Conservation (phyloP, 139 green algal species). For the Nannochloris sp. region DNA sequence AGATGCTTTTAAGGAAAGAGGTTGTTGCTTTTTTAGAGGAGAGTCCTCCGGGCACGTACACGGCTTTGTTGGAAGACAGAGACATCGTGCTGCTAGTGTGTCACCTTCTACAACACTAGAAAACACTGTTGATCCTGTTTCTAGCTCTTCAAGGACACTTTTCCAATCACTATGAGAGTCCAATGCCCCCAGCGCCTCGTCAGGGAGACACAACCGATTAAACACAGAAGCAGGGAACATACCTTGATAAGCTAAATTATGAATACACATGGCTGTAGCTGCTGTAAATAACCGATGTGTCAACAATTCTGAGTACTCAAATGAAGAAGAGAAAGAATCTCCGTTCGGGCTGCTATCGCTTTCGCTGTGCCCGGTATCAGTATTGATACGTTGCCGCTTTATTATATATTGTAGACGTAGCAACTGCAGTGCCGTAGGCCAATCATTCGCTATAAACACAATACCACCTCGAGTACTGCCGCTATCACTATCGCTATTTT, state of each 20-base stretch:
- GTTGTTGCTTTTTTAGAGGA: no score
- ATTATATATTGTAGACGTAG: constrained; percentile 28
- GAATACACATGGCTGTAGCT: constrained; percentile 31
- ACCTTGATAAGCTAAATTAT: constrained; percentile 43
- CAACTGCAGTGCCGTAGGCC: constrained; percentile 29
- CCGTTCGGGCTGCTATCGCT: neutral
- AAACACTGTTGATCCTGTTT: no score
- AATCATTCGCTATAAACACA: constrained; percentile 45
- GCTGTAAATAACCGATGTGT: constrained; percentile 5
- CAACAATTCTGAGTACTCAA: constrained; percentile 9
- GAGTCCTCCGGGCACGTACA: neutral
- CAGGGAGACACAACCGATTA: constrained; percentile 21
- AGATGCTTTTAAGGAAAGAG: no score
- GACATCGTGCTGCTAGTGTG: no score
- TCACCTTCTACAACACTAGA: no score
- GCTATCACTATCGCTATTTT: neutral
- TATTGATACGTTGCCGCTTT: neutral
- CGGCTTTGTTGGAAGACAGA: neutral
- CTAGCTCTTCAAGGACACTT: no score
- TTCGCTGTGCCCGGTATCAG: no score
- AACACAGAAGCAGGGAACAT: constrained; percentile 9
- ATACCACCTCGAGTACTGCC: neutral
- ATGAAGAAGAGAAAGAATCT: neutral
- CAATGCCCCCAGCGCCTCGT: neutral
- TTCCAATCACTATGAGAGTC: no score